These are phyloP conservation scores for Populus hybrid DNA, from an alignment of 441 rosid genomes.

Conservation along the genomic window DNA sequence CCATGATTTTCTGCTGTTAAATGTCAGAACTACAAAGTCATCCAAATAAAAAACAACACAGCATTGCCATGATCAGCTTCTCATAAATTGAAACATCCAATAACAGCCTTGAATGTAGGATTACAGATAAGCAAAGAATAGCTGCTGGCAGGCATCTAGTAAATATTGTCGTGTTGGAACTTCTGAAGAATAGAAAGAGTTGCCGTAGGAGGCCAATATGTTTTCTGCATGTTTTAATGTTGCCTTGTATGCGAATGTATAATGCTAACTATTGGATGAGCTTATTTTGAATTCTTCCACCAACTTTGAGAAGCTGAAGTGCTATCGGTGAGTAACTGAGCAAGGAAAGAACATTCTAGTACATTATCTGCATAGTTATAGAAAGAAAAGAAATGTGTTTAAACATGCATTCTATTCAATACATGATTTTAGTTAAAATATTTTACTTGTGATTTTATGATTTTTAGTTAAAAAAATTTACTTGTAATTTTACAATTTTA, in stretches of 20 bases:
- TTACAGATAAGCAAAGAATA: too few species aligned
- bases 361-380: neutral
- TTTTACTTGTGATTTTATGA: too few species aligned
- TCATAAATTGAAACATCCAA: neutral
- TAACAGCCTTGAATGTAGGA: too few species aligned
- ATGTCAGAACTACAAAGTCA: neutral
- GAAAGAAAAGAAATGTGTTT: neutral
- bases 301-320: neutral
- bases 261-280: neutral
- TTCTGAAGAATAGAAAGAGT: too few species aligned
- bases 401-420: neutral
- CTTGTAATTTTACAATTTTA: too few species aligned
- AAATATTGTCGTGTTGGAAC: too few species aligned
- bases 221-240: too few species aligned
- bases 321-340: neutral
- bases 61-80: neutral
- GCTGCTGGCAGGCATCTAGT: too few species aligned
- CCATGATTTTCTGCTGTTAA: neutral
- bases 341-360: neutral
- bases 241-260: too few species aligned
- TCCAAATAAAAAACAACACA: neutral
- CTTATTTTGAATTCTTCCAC: neutral
- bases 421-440: too few species aligned
- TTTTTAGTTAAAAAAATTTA: too few species aligned
- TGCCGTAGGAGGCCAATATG: too few species aligned